Conservation (phyloP, 192 early-diverging fungal species). For the Dissophora ornata region DNA sequence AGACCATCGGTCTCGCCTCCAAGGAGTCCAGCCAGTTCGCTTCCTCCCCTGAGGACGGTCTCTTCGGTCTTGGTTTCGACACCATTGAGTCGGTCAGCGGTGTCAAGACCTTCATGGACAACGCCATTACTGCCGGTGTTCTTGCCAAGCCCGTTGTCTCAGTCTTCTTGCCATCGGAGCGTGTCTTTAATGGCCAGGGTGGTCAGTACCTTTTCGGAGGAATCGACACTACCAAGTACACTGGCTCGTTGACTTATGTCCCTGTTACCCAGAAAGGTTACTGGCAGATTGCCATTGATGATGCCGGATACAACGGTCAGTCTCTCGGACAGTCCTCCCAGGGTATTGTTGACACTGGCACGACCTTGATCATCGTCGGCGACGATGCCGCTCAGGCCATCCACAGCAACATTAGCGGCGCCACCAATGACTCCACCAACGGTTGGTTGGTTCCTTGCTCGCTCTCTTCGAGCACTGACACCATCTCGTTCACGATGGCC, state of each 20-base stretch:
- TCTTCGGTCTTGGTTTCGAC: neutral
- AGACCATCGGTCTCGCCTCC: constrained; percentile 1
- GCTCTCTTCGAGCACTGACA: constrained; percentile 10
- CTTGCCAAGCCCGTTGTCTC: too few relatives aligned
- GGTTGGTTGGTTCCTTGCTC: constrained; percentile 31
- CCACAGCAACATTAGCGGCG: constrained; percentile 40
- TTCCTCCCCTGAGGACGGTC: constrained; percentile 3
- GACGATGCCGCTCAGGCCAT: constrained; percentile 62
- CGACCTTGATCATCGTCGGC: constrained; percentile 69
- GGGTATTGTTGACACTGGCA: constrained; percentile 72
- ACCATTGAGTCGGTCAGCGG: too few relatives aligned
- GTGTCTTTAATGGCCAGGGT: too few relatives aligned
- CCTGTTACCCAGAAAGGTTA: constrained; percentile 64
- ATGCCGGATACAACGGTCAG: constrained; percentile 45
- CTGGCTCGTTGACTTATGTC: constrained; percentile 56
- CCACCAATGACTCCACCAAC: constrained; percentile 12
- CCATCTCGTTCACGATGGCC: constrained; percentile 45
- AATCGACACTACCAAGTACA: too few relatives aligned
- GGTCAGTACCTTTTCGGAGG: neutral
- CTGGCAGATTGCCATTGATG: constrained; percentile 65
- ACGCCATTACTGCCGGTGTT: too few relatives aligned
- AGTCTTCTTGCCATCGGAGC: too few relatives aligned
- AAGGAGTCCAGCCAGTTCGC: neutral
- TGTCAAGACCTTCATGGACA: too few relatives aligned
- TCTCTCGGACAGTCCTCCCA: constrained; percentile 35